Conservation (phyloP, 2,329 filamentous ascomycete genomes). For the Fusarium buharicum region DNA sequence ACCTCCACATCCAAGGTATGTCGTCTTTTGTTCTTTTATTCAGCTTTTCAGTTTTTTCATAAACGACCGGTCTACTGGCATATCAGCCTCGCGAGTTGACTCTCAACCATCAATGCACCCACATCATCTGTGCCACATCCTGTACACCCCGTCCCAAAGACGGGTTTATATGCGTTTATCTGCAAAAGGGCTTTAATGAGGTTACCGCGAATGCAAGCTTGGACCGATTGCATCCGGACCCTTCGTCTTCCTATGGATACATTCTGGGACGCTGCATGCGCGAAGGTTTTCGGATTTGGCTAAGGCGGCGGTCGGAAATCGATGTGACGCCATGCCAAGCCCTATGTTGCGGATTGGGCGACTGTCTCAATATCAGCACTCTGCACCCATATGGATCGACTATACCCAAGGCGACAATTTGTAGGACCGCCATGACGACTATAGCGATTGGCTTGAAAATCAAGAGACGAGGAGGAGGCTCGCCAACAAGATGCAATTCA, state of each 20-base stretch:
- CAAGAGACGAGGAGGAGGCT: not conserved
- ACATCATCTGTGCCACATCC: not conserved
- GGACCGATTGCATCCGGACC: not conserved
- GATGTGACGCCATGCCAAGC: slow-evolving; percentile 25
- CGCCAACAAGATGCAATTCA: not conserved
- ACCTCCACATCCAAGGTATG: slow-evolving; percentile 61
- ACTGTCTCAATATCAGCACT: slow-evolving; percentile 7
- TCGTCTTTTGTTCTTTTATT: not conserved
- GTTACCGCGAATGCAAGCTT: not conserved
- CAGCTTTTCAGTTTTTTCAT: not conserved
- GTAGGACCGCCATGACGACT: not conserved
- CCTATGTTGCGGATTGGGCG: slow-evolving; percentile 2
- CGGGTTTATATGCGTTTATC: not conserved
- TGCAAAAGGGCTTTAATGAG: not conserved
- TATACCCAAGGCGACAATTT: not conserved
- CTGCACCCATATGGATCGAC: not conserved
- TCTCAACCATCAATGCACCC: slow-evolving; percentile 1
- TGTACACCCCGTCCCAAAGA: not conserved
- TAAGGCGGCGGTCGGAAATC: slow-evolving; percentile 19
- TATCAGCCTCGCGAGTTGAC: not conserved
- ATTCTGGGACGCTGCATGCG: slow-evolving; percentile 2
- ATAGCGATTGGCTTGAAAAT: not conserved
- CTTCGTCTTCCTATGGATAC: slow-evolving; percentile 1
- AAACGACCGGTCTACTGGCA: not conserved
- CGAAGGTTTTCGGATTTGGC: slow-evolving; percentile 16